Conservation (phyloP, 2,329 filamentous ascomycete genomes). For the Penicillium sp. region DNA sequence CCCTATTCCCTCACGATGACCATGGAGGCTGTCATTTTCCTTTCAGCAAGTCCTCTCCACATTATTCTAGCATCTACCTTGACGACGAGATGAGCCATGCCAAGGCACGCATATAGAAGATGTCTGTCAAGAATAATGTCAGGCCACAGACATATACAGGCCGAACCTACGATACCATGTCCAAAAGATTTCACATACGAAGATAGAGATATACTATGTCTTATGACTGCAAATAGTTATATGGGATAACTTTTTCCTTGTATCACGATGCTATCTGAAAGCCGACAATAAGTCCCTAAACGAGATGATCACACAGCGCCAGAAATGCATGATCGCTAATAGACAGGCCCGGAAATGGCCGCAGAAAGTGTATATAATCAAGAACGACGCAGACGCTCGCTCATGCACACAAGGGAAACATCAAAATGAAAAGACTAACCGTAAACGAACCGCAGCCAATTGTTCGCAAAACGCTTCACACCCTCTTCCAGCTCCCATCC, state of each 20-base stretch:
- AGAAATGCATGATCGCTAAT: conserved; percentile 2
- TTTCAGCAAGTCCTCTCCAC: neutral
- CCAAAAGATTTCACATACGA: conserved; percentile 17
- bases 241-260: neutral
- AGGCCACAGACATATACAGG: conserved; percentile 5
- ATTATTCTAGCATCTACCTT: neutral
- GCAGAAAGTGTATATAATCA: neutral
- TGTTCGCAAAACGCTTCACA: conserved; percentile 61
- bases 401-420: neutral
- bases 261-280: too few species aligned
- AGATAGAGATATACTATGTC: conserved; percentile 23
- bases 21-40: neutral
- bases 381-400: neutral
- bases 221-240: conserved; percentile 14
- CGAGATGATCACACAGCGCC: neutral
- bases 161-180: conserved; percentile 21
- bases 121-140: conserved; percentile 1
- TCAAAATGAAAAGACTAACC: conserved; percentile 42
- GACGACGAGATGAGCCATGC: conserved; percentile 25
- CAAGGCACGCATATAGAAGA: conserved; percentile 16
- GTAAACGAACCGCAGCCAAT: conserved; percentile 75
- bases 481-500: conserved; percentile 73
- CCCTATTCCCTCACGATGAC: neutral
- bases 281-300: neutral
- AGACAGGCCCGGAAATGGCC: neutral